These are phyloP conservation scores for Poronia punctata DNA, from an alignment of 495 filamentous ascomycete species.

Conservation along the genomic window DNA sequence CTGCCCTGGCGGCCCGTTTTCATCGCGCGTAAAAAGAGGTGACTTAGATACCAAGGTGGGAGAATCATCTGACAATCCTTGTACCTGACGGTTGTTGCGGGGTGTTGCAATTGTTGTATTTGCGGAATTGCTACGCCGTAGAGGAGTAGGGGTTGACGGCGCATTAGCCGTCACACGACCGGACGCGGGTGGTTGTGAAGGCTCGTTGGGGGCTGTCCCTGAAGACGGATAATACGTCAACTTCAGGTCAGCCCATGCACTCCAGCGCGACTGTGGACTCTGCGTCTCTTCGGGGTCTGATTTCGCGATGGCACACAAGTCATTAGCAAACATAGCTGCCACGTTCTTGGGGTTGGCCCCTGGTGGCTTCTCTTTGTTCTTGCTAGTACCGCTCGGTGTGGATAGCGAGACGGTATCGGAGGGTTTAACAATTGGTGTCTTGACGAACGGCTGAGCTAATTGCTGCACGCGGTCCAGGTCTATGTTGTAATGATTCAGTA, in stretches of 20 bases:
- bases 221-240: conserved; percentile 38
- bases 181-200: conserved; percentile 13
- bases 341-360: conserved; percentile 30
- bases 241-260: conserved; percentile 45
- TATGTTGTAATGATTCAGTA: conserved; percentile 89
- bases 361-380: conserved; percentile 64
- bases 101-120: conserved; percentile 26
- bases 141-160: conserved; percentile 39
- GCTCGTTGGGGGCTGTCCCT: conserved; percentile 13
- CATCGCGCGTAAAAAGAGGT: conserved; percentile 39
- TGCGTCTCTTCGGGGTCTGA: conserved; percentile 28
- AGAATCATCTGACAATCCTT: conserved; percentile 31
- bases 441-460: conserved; percentile 75
- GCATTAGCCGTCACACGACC: conserved; percentile 19
- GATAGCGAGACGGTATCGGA: conserved; percentile 29
- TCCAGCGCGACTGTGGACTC: conserved; percentile 26
- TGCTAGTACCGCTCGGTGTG: conserved; percentile 43
- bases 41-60: conserved; percentile 21
- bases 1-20: conserved; percentile 39
- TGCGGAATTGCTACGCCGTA: conserved; percentile 40
- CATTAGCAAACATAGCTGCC: conserved; percentile 62
- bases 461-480: conserved; percentile 81
- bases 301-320: conserved; percentile 64
- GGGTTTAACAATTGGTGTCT: conserved; percentile 43
- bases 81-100: conserved; percentile 22